phyloP scores from a whole-genome alignment of 2,329 filamentous ascomycete genomes.

The Geosmithia flava region DNA sequence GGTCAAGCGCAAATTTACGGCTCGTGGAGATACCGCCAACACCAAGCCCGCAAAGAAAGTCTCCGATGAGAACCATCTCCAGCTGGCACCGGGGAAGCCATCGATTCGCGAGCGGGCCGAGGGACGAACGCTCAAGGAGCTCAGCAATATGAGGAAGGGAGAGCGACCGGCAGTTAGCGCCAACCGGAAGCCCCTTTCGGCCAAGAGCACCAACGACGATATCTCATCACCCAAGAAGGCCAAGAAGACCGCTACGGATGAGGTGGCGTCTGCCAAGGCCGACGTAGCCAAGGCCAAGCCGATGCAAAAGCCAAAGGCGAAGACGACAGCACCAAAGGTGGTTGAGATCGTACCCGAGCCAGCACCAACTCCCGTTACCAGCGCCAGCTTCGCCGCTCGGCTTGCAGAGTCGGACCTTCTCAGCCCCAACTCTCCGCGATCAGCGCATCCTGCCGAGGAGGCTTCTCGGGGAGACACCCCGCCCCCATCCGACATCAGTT shows the following conservation, averaged over 20 bases:
- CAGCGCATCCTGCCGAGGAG: constrained; percentile 15
- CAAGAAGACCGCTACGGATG: constrained; percentile 14
- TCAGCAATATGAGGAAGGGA: constrained; percentile 29
- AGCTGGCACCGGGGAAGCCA: constrained; percentile 9
- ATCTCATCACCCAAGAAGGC: constrained; percentile 42
- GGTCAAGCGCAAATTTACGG: constrained; percentile 10
- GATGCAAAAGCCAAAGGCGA: constrained; percentile 12
- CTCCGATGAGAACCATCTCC: constrained; percentile 15
- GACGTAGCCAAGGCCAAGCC: constrained; percentile 16
- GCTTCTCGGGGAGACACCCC: constrained; percentile 38
- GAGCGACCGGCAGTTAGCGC: constrained; percentile 9
- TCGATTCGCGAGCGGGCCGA: constrained; percentile 20
- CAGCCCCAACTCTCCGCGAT: constrained; percentile 36
- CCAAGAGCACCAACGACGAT: constrained; percentile 49
- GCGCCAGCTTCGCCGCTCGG: constrained; percentile 10
- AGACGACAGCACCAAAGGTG: constrained; percentile 12
- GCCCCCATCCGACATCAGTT: constrained; percentile 44
- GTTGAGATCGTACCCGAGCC: constrained; percentile 8
- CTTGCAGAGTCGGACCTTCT: constrained; percentile 27
- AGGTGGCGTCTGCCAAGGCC: constrained; percentile 25
- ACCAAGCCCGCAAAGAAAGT: constrained; percentile 9
- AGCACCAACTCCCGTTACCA: constrained; percentile 6
- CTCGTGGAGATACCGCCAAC: constrained; percentile 39
- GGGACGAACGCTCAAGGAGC: constrained; percentile 32
- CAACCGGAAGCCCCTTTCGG: constrained; percentile 34